Evolutionary conservation across 2,329 filamentous ascomycete species (phyloP).

Genomic region (Trichoderma brevicompactum): DNA sequence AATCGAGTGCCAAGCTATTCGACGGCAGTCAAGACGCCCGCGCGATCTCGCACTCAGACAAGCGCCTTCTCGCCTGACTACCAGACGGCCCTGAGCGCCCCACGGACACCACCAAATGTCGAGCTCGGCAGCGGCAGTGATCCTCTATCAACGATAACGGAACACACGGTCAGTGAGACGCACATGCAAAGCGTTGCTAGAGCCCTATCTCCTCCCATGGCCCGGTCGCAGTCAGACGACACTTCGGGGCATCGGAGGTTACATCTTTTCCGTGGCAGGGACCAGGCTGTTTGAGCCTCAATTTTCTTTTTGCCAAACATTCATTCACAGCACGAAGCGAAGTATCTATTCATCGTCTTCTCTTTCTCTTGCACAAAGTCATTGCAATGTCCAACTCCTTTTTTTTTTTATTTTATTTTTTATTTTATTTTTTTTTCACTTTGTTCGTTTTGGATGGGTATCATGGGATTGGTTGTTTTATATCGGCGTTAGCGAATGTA

Average conservation of each 20-base stretch:
- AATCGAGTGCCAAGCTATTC: slow-evolving; percentile 78
- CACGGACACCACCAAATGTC: slow-evolving; percentile 51
- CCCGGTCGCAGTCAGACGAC: slow-evolving; percentile 24
- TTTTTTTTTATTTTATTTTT: too few species aligned
- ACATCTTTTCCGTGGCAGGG: slow-evolving; percentile 44
- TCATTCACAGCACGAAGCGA: not conserved
- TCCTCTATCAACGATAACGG: slow-evolving; percentile 41
- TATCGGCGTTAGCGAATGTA: not conserved
- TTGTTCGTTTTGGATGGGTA: not conserved
- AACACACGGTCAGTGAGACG: slow-evolving; percentile 37
- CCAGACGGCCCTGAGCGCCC: slow-evolving; percentile 60
- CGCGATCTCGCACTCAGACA: slow-evolving; percentile 56
- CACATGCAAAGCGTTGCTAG: slow-evolving; percentile 15
- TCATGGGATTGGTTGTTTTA: not conserved
- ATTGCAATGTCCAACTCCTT: not conserved
- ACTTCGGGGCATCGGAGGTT: slow-evolving; percentile 37
- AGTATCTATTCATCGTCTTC: not conserved
- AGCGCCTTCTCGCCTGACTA: slow-evolving; percentile 67
- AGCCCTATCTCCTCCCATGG: slow-evolving; percentile 3
- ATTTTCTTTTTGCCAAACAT: not conserved
- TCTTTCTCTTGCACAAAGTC: not conserved
- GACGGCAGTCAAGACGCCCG: slow-evolving; percentile 70
- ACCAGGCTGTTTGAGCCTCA: slow-evolving; percentile 38
- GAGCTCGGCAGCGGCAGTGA: slow-evolving; percentile 39
- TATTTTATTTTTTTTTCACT: not conserved